Conservation (phyloP, 768 basidiomycete genomes). For the Leccinum barrowsii region DNA sequence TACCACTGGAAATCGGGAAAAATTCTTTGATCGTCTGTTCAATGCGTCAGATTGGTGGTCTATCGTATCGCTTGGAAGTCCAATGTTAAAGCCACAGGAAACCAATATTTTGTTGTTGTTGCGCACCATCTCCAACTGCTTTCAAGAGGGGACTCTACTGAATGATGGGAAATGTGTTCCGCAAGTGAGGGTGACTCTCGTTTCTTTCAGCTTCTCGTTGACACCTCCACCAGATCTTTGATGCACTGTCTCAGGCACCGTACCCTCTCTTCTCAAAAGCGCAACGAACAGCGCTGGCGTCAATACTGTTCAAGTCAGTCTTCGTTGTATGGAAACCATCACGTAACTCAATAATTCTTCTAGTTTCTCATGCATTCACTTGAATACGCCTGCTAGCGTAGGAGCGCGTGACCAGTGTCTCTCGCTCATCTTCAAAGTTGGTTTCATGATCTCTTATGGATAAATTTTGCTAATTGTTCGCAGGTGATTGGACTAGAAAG, state of each 20-base stretch:
- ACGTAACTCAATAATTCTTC: background rate
- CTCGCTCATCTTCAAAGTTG: slow-evolving; percentile 45
- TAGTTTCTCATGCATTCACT: slow-evolving; percentile 64
- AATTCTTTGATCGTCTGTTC: slow-evolving; percentile 62
- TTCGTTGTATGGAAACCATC: background rate
- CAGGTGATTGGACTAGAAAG: slow-evolving; percentile 39
- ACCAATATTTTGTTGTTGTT: slow-evolving; percentile 82
- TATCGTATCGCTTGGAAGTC: slow-evolving; percentile 45
- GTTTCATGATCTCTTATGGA: background rate
- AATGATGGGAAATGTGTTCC: slow-evolving; percentile 48
- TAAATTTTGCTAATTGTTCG: slow-evolving; percentile 3
- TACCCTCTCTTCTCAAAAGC: slow-evolving; percentile 60
- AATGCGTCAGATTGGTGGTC: slow-evolving; percentile 61
- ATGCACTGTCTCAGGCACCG: slow-evolving; percentile 45
- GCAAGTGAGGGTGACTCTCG: slow-evolving; percentile 37
- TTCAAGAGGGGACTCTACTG: slow-evolving; percentile 51
- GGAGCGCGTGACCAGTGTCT: slow-evolving; percentile 42
- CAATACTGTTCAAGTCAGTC: slow-evolving; percentile 84
- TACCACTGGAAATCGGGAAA: slow-evolving; percentile 39
- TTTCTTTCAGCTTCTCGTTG: slow-evolving; percentile 6
- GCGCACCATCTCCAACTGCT: slow-evolving; percentile 75
- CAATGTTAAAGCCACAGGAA: slow-evolving; percentile 68
- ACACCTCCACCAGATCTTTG: slow-evolving; percentile 49
- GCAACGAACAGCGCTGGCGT: slow-evolving; percentile 75
- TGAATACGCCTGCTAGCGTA: slow-evolving; percentile 41